Evolutionary conservation across 1,284 basidiomycete species (phyloP).

Genomic region (Leccinum fallax): DNA sequence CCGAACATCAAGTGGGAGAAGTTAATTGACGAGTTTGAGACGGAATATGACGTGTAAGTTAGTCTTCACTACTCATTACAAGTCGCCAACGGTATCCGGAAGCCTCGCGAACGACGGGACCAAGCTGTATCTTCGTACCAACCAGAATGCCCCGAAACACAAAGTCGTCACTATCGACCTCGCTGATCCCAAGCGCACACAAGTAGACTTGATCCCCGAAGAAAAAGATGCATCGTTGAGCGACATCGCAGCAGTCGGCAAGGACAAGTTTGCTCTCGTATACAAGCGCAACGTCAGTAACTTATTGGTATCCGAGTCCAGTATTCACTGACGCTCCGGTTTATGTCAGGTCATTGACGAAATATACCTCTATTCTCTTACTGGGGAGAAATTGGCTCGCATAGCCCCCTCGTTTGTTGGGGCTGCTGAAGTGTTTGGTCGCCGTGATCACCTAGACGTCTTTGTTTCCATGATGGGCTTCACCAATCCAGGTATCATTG

Average conservation of each 20-base stretch:
- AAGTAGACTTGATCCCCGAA: conserved; percentile 73
- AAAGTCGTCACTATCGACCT: conserved; percentile 72
- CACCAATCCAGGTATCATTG: conserved; percentile 72
- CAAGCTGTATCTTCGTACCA: conserved; percentile 66
- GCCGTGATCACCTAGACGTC: conserved; percentile 63
- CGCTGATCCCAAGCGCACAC: conserved; percentile 48
- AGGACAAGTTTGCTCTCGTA: conserved; percentile 62
- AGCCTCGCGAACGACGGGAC: conserved; percentile 73
- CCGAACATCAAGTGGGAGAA: conserved; percentile 72
- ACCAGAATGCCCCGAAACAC: conserved; percentile 65
- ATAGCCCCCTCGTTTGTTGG: conserved; percentile 75
- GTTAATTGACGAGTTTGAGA: conserved; percentile 63
- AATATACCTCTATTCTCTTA: conserved; percentile 71
- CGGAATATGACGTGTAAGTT: conserved; percentile 63
- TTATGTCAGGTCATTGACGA: conserved; percentile 73
- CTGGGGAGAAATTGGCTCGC: conserved; percentile 58
- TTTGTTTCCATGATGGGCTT: conserved; percentile 74
- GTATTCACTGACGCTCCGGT: conserved; percentile 15
- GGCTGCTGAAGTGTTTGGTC: conserved; percentile 55
- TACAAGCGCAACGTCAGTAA: conserved; percentile 74
- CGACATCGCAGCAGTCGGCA: conserved; percentile 53
- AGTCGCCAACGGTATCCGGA: not conserved
- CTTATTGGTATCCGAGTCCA: not conserved
- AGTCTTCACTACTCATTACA: not conserved
- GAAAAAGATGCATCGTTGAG: conserved; percentile 64